Conservation (phyloP, 345 rosid species). For the Populus pruinosa region DNA sequence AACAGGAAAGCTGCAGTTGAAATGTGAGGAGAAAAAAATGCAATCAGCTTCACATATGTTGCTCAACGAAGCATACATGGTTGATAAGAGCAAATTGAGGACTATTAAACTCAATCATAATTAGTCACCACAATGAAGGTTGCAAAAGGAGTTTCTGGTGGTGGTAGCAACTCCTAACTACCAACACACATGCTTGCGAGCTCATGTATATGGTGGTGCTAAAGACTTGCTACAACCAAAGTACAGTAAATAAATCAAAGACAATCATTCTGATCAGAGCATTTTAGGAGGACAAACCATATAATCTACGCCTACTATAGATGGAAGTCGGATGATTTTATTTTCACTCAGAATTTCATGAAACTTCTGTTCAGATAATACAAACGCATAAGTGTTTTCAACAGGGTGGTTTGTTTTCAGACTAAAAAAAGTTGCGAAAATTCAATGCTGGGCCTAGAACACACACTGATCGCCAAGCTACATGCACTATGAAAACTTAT, state of each 20-base stretch:
- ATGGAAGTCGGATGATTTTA: background rate
- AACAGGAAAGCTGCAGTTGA: background rate
- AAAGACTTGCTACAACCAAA: background rate
- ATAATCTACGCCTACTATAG: background rate
- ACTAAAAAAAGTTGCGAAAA: too few species aligned
- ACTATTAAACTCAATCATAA: background rate
- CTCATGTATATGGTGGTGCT: background rate
- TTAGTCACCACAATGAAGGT: background rate
- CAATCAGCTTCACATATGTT: background rate
- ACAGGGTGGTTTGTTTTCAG: too few species aligned
- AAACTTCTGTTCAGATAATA: background rate
- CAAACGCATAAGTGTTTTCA: background rate
- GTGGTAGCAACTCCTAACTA: background rate
- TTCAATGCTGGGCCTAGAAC: too few species aligned
- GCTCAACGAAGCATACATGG: background rate
- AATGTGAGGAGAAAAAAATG: background rate
- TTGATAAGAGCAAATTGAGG: background rate
- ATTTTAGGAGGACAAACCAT: background rate
- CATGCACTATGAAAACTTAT: too few species aligned
- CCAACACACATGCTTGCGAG: background rate
- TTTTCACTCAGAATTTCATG: background rate
- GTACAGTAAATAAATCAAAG: background rate
- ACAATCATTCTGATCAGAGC: background rate
- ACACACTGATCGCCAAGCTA: too few species aligned
- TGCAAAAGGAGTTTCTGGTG: background rate